Base-by-base conservation (phyloP, 257 asterid genomes). In the Lycium ferocissimum region DNA sequence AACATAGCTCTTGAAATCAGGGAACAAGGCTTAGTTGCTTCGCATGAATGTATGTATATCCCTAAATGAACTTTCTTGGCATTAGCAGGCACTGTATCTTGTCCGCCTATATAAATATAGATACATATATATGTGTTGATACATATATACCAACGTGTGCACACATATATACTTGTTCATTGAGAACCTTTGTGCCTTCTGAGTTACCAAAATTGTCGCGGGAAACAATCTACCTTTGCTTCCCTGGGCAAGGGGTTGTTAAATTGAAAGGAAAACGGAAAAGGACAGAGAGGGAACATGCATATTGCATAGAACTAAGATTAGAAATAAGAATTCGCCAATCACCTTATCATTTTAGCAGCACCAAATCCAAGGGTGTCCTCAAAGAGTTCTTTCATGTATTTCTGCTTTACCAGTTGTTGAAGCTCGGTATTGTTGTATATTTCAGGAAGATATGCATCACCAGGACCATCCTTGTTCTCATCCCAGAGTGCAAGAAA, bases 261-360 rank as follows among this genome's bases (percentile, higher is more conserved):
- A 51, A 12, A 20, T 26, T 33, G 53, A 26, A 15, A 81, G 4
- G 1, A 47, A 20, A 13, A 12, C n/a, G 13, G 73, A 3, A 35
- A 9, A 12, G 57, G 59, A 20, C 0, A 72, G 7, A 83, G 79
- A 83, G 43, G 58, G 51, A 20, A 22, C 51, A 83, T 53, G 76
- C 53, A 12, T 67, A 69, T 67, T 53, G 76, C 53, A 12, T 67
- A 69, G 72, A 47, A 71, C 2, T 37, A 53, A 22, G 47, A 49
- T 7, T 65, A 66, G 7, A 70, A 17, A 13, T 22, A 59, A 18
- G 79, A 82, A 82, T 80, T 6, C 17, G 38, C 51, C 11, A 49
- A 15, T 85, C 83, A 95, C 98, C 99, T 94, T 88, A 95, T 95
- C 98, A 96, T 96, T 91, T 96, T 96, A 87, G 98, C 98, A 85